Percentiles rank a stretch among this genome's conserved stretches.
These are phyloP conservation scores for Leucocoprinus birnbaumii DNA, from an alignment of 768 basidiomycete species.

Conservation along the genomic window DNA sequence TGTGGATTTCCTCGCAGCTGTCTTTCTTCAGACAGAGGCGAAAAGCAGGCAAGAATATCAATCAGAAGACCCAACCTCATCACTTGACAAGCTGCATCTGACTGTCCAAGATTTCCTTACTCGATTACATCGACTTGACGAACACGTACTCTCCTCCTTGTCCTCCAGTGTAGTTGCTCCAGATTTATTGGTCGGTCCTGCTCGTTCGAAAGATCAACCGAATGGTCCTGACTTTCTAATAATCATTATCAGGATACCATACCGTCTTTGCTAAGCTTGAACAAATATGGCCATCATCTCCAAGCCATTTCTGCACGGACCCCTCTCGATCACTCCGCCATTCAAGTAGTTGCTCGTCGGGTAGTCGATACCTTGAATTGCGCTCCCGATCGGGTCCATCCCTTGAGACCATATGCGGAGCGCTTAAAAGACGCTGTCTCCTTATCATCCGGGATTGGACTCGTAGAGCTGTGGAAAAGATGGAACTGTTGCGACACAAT, in stretches of 20 bases:
- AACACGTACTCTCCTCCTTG: background rate
- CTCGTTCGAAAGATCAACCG: too few relatives aligned
- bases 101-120: background rate
- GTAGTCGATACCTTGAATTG: conserved; percentile 32
- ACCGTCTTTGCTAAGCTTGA: conserved; percentile 38
- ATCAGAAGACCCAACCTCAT: background rate
- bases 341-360: conserved; percentile 9
- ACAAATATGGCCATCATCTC: conserved; percentile 29
- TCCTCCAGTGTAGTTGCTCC: background rate
- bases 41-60: background rate
- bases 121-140: conserved; percentile 2
- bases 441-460: conserved; percentile 67
- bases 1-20: conserved; percentile 36
- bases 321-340: conserved; percentile 19
- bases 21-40: conserved; percentile 34
- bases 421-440: conserved; percentile 48
- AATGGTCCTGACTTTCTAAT: background rate
- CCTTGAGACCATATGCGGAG: conserved; percentile 28
- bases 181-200: background rate
- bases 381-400: conserved; percentile 29
- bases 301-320: conserved; percentile 56
- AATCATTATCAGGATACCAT: conserved; percentile 16
- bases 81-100: background rate
- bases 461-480: conserved; percentile 68
- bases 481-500: conserved; percentile 30